Conservation (phyloP, 75 land plant genomes). For the Cryptomeria japonica region DNA sequence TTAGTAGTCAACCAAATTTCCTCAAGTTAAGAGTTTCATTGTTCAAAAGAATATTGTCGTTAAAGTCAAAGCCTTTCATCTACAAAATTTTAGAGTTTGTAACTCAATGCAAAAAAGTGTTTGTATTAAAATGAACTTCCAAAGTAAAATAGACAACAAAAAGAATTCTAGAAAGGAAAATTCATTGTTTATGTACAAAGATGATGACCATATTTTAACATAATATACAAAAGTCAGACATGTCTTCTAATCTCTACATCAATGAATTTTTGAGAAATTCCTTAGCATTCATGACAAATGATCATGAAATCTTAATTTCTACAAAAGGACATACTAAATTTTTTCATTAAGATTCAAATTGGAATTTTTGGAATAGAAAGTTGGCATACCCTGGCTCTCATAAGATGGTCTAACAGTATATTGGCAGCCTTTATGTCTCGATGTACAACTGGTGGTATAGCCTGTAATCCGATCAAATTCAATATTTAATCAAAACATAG, state of each 20-base stretch:
- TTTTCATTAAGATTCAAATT: background rate
- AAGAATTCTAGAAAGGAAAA: background rate
- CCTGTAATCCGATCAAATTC: constrained; percentile 47
- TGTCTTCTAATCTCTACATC: background rate
- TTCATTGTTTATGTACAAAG: background rate
- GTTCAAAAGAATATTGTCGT: background rate
- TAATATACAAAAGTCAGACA: background rate
- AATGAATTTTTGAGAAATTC: background rate
- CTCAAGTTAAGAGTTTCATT: background rate
- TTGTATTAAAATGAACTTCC: background rate
- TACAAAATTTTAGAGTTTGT: background rate
- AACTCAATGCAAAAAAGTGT: background rate
- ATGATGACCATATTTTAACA: background rate
- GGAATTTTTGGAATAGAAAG: background rate
- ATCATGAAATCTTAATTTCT: background rate
- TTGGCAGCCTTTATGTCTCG: constrained; percentile 97
- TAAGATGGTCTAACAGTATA: constrained; percentile 81
- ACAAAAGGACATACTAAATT: constrained; percentile 4
- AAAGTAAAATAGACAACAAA: background rate
- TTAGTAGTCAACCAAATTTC: background rate
- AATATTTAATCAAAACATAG: background rate
- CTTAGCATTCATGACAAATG: background rate
- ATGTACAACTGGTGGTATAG: constrained; percentile 94
- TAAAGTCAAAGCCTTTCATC: background rate
- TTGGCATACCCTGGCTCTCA: constrained; percentile 89